Evolutionary conservation across 176 grass and related monocot species (phyloP).

Genomic region (Triticum aestivum): DNA sequence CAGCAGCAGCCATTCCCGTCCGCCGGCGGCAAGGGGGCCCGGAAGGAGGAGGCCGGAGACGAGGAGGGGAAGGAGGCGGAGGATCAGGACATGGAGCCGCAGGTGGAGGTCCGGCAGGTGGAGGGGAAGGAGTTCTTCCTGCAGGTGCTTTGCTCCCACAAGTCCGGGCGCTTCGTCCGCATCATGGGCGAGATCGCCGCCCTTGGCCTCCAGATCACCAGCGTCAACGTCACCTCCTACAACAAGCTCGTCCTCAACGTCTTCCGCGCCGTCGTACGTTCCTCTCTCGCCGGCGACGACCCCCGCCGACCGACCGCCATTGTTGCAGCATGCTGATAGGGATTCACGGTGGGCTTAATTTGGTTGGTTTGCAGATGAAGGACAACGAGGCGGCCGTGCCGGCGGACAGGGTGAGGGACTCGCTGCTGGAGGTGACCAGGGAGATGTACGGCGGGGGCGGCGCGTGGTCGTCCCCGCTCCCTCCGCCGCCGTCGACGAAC

Average conservation of each 20-base stretch:
- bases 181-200: slow-evolving; percentile 77
- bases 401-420: slow-evolving; percentile 75
- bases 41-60: not conserved
- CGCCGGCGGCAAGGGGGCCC: slow-evolving; percentile 27
- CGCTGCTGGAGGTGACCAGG: slow-evolving; percentile 76
- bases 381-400: slow-evolving; percentile 62
- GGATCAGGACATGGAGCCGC: slow-evolving; percentile 60
- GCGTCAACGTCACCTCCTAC: slow-evolving; percentile 72
- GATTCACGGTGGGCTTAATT: too few relatives aligned
- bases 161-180: slow-evolving; percentile 53
- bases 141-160: slow-evolving; percentile 75
- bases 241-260: slow-evolving; percentile 73
- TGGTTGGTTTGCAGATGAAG: slow-evolving; percentile 51
- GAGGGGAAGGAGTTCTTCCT: slow-evolving; percentile 88
- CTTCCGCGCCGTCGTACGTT: slow-evolving; percentile 66
- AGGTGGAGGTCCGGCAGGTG: slow-evolving; percentile 81
- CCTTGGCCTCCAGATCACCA: slow-evolving; percentile 70
- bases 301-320: not conserved
- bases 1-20: not conserved
- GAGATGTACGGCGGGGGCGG: slow-evolving; percentile 39
- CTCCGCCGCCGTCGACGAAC: not conserved
- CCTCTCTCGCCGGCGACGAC: not conserved
- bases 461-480: slow-evolving; percentile 31
- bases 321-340: not conserved
- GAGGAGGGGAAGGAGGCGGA: slow-evolving; percentile 21